Base-by-base conservation (phyloP, 1,139 yeast genomes). In the Zygoascus hellenicus region DNA sequence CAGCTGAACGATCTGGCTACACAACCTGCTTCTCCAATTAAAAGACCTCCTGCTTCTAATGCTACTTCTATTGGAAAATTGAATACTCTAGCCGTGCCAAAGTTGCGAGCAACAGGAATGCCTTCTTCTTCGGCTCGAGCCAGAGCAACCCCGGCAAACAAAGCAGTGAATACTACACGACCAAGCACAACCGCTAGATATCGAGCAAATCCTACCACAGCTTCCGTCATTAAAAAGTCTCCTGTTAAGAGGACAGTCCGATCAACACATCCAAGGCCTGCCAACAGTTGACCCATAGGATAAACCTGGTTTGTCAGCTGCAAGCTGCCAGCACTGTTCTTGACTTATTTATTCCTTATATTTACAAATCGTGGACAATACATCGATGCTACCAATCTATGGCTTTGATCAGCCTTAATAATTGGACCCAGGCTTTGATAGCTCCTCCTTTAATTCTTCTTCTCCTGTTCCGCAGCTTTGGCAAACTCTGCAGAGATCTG, bases 1-100 rank as follows among this genome's bases (percentile, higher is more conserved):
- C 67, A 70, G 47, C 48, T 60, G 10, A 49, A 47, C 15, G 48
- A 53, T 4, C 55, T 43, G 19, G 31, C 30, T 11, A 40, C n/a
- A 3, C 36, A 37, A 30, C 36, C 46, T 36, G 33, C 35, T 11
- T 43, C 46, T 30, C 46, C 46, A 9, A 33, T 43, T 14, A 43
- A 43, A 37, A 13, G 31, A 33, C 46, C 46, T 4, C 11, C 40
- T 11, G 37, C 19, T n/a, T 14, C 28, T 3, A 17, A 17, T 19
- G 31, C 43, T 16, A 17, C 16, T 28, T 17, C 31, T 11, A 42
- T 22, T 3, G 29, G 13, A 16, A 42, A 28, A 16, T 33, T 36
- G 3, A 9, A 37, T 28, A 43, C 37, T 13, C 26, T 43, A 13
- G n/a, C 42, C 30, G 31, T 43, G 15, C 46, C 46, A 10, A 29